Base-by-base conservation (phyloP, 1,284 basidiomycete genomes). In the Cutaneotrichosporon spelunceum region DNA sequence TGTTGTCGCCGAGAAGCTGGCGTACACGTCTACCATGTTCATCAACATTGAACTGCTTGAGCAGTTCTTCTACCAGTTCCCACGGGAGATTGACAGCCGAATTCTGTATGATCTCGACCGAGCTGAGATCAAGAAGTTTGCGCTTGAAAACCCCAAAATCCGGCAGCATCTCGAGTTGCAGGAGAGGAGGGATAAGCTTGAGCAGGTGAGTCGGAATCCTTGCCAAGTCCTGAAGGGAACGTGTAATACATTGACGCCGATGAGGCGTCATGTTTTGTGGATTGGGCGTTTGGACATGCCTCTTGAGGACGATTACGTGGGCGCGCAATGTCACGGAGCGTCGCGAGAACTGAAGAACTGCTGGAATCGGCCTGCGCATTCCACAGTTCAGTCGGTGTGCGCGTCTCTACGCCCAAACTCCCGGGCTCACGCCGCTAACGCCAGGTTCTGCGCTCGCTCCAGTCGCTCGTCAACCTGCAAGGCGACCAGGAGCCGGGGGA, bases 1-100 rank as follows among this genome's bases (percentile, higher is more conserved):
- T 69, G 92, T 96, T 30, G 93, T 99, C 11, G 92, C 95, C 2
- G 93, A 98, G 78, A 98, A 99, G 80, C 84, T 99, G 36, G 93
- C 95, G 0, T 90, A 94, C 75, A 98, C 94, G 0, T 90, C 92
- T 0, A 88, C 94, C 2, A 93, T 98, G 90, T 99, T 99, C 80
- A 95, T 99, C 83, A 97, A 91, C 80, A 94, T 97, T 62, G 95
- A 99, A 78, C 83, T 99, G 10, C 84, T 99, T 1, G 91, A 94
- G 72, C 93, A 98, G 73, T 99, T 99, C 84, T 98, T 99, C 82
- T 97, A 98, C 75, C 91, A 93, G 82, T 97, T 99, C 82, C 95
- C 95, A 58, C 87, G 94, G 36, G 95, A 98, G 80, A 95, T 99
- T 65, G 94, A 99, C 76, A 90, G 91, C n/a, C 84, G 93, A 29